These are phyloP conservation scores for Podospora pseudocomata DNA, from an alignment of 495 filamentous ascomycete species.

Conservation along the genomic window DNA sequence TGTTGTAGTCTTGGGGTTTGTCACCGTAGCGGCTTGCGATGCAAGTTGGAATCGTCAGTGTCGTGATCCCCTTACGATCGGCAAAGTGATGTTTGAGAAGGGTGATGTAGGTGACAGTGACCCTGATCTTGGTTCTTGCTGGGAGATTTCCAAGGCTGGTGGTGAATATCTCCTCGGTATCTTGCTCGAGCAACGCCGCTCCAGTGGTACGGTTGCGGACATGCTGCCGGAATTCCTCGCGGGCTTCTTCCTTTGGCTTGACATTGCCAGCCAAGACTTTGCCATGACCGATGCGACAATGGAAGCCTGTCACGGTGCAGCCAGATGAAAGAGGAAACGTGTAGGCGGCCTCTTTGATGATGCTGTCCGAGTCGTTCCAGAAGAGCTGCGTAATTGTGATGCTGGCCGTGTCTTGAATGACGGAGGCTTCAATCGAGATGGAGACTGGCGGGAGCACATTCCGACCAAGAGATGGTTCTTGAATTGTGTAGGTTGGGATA, in stretches of 20 bases:
- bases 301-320: slow-evolving; percentile 20
- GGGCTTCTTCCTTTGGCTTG: slow-evolving; percentile 18
- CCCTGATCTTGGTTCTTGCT: slow-evolving; percentile 14
- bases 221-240: slow-evolving; percentile 15
- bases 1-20: slow-evolving; percentile 14
- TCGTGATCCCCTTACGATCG: slow-evolving; percentile 6
- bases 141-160: slow-evolving; percentile 21
- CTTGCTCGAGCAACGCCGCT: slow-evolving; percentile 18
- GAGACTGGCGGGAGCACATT: slow-evolving; percentile 19
- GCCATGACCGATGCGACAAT: slow-evolving; percentile 13
- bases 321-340: slow-evolving; percentile 20
- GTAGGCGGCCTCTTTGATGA: slow-evolving; percentile 20
- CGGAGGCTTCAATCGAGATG: slow-evolving; percentile 16
- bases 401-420: slow-evolving; percentile 19
- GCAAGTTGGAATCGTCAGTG: slow-evolving; percentile 18
- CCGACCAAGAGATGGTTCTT: slow-evolving; percentile 5
- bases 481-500: slow-evolving; percentile 8
- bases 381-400: slow-evolving; percentile 18
- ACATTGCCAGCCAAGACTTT: slow-evolving; percentile 18
- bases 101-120: slow-evolving; percentile 16
- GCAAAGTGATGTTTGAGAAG: slow-evolving; percentile 20
- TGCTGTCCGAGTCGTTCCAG: slow-evolving; percentile 16
- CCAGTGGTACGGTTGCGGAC: slow-evolving; percentile 9
- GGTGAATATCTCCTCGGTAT: slow-evolving; percentile 22
- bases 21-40: slow-evolving; percentile 21